Base-by-base conservation (phyloP, 2,329 filamentous ascomycete genomes). In the Graphiopsis chlorocephala region DNA sequence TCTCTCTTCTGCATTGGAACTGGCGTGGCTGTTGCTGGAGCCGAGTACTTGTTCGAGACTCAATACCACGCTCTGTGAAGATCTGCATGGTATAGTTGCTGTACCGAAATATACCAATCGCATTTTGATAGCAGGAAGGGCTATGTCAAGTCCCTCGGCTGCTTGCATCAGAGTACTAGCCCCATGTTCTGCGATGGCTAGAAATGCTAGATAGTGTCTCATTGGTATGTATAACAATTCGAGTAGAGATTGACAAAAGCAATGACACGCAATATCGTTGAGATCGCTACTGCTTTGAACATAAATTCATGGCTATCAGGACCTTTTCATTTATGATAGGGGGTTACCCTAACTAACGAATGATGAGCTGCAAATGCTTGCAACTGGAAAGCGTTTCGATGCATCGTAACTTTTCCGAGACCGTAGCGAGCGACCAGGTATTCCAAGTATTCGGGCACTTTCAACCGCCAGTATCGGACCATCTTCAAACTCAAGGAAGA, bases 1-100 rank as follows among this genome's bases (percentile, higher is more conserved):
- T 72, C 82, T 2, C 85, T 85, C 82, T 77, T 77, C 25, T 79
- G 87, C 1, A 65, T 83, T 12, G 84, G 80, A 1, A 76, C 79
- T 45, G 85, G 86, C 14, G 79, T 78, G 12, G 76, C 78, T 2
- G 84, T 81, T 25, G 81, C 83, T 0, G 63, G 23, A 3, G 59
- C 53, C 4, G 25, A 59, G 25, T 31, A 42, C 11, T n/a, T 48
- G 23, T 48, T 57, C 29, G 47, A 50, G 25, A 23, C 8, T 23
- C 38, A 15, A 20, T 10, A 20, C 38, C 38, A 45, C 12, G 38
- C 38, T 45, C 7, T 45, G 10, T 45, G 38, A 45, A 45, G n/a
- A 45, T n/a, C n/a, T n/a, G n/a, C n/a, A n/a, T n/a, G n/a, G n/a
- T n/a, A n/a, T n/a, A n/a, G n/a, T n/a, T n/a, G n/a, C n/a, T n/a